Evolutionary conservation across 305 asterid genomes (phyloP).

Genomic region (Rubia peregrina): DNA sequence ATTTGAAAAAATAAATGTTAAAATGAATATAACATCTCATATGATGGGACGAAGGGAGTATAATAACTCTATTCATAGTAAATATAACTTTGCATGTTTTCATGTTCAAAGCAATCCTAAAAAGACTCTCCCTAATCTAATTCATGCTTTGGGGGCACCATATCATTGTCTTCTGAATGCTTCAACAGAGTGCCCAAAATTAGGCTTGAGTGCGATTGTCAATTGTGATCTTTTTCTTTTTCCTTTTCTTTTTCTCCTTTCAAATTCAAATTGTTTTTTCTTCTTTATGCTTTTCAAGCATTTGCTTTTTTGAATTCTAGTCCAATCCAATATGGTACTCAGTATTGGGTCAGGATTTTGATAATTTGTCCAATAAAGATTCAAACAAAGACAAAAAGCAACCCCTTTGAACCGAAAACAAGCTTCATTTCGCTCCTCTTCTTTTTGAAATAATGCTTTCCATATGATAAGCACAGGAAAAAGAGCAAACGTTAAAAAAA

Average conservation of each 20-base stretch:
- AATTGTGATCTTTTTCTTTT: neutral
- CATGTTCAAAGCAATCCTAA: neutral
- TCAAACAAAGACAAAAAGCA: neutral
- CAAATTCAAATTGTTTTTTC: neutral
- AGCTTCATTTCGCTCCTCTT: conserved; percentile 7
- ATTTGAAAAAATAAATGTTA: no score
- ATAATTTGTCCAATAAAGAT: neutral
- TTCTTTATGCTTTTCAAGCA: neutral
- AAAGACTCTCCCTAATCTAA: neutral
- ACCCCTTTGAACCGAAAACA: neutral
- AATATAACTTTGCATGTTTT: no score
- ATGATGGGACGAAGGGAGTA: no score
- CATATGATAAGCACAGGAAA: neutral
- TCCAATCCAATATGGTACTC: neutral
- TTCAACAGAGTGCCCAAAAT: conserved; percentile 7
- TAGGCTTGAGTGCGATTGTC: neutral
- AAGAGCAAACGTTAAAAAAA: neutral
- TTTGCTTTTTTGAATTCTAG: neutral
- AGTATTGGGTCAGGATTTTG: neutral
- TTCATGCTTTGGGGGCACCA: neutral
- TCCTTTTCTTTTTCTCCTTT: neutral
- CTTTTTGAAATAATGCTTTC: neutral
- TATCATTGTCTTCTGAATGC: conserved; percentile 4
- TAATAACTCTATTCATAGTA: no score
- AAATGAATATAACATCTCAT: no score